A percentile compares a stretch with the other conserved stretches of the same genome.
phyloP scores from a whole-genome alignment of 768 basidiomycete genomes.

The Leccinellum luteum region DNA sequence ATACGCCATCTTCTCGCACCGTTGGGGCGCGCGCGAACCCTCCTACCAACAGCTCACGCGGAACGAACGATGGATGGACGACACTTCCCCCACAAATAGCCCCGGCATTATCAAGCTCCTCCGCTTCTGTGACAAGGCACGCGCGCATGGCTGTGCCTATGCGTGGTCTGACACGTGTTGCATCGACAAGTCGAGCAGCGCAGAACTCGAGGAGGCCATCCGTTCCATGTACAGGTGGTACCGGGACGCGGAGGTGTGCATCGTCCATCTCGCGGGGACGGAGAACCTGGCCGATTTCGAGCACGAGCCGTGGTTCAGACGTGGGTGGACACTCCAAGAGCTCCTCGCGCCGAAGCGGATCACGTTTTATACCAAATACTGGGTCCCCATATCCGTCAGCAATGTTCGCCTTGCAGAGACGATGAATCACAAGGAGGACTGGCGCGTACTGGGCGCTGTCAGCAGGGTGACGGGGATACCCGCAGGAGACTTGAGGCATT shows the following conservation, averaged over 20 bases:
- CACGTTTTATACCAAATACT: constrained; percentile 9
- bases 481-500: constrained; percentile 8
- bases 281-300: constrained; percentile 7
- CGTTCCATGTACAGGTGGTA: constrained; percentile 3
- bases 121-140: constrained; percentile 8
- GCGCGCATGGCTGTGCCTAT: constrained; percentile 5
- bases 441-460: constrained; percentile 1
- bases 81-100: neutral
- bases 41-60: constrained; percentile 1
- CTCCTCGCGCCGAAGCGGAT: constrained; percentile 10
- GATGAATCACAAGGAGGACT: constrained; percentile 13
- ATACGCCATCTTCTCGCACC: constrained; percentile 16
- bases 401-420: neutral
- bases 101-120: constrained; percentile 5
- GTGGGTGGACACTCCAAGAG: constrained; percentile 11
- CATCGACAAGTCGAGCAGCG: constrained; percentile 15
- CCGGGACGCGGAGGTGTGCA: constrained; percentile 10
- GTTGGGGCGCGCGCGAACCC: constrained; percentile 11
- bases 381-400: neutral
- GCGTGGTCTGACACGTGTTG: constrained; percentile 16
- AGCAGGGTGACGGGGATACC: constrained; percentile 8
- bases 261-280: constrained; percentile 11
- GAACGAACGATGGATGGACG: neutral
- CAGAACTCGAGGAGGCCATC: constrained; percentile 10
- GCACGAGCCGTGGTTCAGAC: constrained; percentile 11